Base-by-base conservation (phyloP, 78 protist genomes). In the Planoprotostelium fungivorum region DNA sequence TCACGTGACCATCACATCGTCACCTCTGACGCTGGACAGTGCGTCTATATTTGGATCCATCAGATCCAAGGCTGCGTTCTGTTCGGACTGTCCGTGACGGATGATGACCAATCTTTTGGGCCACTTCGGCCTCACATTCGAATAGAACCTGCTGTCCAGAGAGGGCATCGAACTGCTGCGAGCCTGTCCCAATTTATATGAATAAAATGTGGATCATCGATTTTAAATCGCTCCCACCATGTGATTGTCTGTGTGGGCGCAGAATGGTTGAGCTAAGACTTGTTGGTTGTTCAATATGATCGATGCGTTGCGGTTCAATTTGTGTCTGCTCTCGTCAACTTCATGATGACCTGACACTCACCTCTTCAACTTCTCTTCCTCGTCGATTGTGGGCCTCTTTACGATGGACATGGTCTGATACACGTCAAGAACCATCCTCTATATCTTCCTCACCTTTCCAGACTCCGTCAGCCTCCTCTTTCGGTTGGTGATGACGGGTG, bases 11-110 rank as follows among this genome's bases (percentile, higher is more conserved):
- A 36, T 36, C 16, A 92, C 85, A 29, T 87, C 90, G 0, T 86
- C 90, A 84, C 88, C 94, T 25, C 93, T 29, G 0, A 90, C 89
- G 5, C 89, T 73, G 9, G 73, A 29, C 1, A 25, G 35, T 38
- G 63, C 85, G 86, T 0, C 34, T 16, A 89, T 89, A 29, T 89
- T 83, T 29, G 84, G 84, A n/a, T 36, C 83, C 10, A 73, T 73
- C 0, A 88, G 5, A 36, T 92, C 94, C n/a, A 92, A 36, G n/a
- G 90, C 90, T 34, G 87, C 94, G 25, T 92, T 92, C 36, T 92
- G 94, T 37, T 84, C 88, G 1, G 90, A 86, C 73, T 92, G 94
- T 35, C 91, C 94, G 29, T 92, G 94, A 31, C 94, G 0, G 16
- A 92, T 84, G 1, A 92, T 88, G 0, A 92, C 90, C 36, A 92